These are phyloP conservation scores for Aureobasidium sp. DNA, from an alignment of 2,329 filamentous ascomycete genomes.

Conservation along the genomic window DNA sequence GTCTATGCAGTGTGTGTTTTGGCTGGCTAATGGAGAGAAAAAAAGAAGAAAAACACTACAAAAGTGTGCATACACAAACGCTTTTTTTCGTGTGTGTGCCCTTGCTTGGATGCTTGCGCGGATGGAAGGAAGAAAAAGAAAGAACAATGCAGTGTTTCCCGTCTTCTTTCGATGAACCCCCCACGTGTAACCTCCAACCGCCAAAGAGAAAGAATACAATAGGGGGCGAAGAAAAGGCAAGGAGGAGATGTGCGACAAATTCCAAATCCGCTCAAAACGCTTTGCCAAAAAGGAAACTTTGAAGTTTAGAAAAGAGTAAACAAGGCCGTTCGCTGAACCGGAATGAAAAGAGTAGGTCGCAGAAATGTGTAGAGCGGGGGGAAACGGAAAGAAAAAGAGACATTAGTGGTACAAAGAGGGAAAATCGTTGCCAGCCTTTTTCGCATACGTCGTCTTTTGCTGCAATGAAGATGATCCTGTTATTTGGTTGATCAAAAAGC, in stretches of 20 bases:
- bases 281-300: neutral
- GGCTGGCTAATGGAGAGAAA: neutral
- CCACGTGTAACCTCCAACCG: neutral
- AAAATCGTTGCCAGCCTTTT: conserved; percentile 4
- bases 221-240: neutral
- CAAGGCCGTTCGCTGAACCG: conserved; percentile 9
- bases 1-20: neutral
- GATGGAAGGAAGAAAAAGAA: neutral
- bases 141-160: neutral
- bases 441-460: neutral
- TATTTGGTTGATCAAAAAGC: neutral
- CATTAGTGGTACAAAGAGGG: conserved; percentile 11
- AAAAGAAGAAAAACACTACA: neutral
- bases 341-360: neutral
- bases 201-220: neutral
- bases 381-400: neutral
- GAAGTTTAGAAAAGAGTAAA: neutral
- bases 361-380: neutral
- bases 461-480: neutral
- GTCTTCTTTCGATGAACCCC: neutral
- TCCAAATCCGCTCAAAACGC: conserved; percentile 5
- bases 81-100: neutral
- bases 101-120: neutral
- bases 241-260: neutral
- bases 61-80: neutral